Evolutionary conservation across 495 filamentous ascomycete species (phyloP).

Genomic region (Aspergillus heteromorphus): DNA sequence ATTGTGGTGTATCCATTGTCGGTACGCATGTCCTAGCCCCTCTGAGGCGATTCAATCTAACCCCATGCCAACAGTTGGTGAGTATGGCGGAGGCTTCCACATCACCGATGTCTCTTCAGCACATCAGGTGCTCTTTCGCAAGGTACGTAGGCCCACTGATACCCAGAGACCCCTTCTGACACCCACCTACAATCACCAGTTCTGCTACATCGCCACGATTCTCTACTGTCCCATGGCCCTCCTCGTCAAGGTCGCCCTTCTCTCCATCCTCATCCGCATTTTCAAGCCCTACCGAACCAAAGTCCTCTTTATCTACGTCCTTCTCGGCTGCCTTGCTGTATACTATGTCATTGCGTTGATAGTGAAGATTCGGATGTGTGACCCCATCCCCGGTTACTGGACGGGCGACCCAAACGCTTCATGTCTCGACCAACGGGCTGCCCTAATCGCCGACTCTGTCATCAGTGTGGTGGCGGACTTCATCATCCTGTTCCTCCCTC

Average conservation of each 20-base stretch:
- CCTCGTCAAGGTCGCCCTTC: conserved; percentile 42
- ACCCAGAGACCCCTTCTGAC: neutral
- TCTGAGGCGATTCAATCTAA: conserved; percentile 2
- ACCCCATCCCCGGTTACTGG: conserved; percentile 32
- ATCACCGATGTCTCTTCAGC: conserved; percentile 17
- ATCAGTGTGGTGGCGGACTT: conserved; percentile 44
- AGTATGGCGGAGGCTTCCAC: conserved; percentile 36
- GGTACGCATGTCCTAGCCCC: conserved; percentile 16
- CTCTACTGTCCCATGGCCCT: conserved; percentile 47
- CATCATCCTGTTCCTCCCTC: conserved; percentile 39
- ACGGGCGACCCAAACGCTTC: conserved; percentile 8
- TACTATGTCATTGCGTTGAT: conserved; percentile 32
- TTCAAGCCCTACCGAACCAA: conserved; percentile 38
- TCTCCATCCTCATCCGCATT: conserved; percentile 43
- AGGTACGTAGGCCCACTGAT: conserved; percentile 10
- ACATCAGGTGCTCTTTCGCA: conserved; percentile 25
- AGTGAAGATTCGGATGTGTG: conserved; percentile 36
- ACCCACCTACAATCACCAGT: conserved; percentile 12
- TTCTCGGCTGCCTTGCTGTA: conserved; percentile 36
- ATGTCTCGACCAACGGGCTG: conserved; percentile 39
- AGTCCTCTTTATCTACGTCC: conserved; percentile 37
- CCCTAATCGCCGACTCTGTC: conserved; percentile 43
- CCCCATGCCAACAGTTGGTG: conserved; percentile 19
- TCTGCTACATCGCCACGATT: conserved; percentile 37
- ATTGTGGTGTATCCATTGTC: conserved; percentile 32